phyloP scores from a whole-genome alignment of 192 early-diverging fungal species.

The Coemansia sp. region DNA sequence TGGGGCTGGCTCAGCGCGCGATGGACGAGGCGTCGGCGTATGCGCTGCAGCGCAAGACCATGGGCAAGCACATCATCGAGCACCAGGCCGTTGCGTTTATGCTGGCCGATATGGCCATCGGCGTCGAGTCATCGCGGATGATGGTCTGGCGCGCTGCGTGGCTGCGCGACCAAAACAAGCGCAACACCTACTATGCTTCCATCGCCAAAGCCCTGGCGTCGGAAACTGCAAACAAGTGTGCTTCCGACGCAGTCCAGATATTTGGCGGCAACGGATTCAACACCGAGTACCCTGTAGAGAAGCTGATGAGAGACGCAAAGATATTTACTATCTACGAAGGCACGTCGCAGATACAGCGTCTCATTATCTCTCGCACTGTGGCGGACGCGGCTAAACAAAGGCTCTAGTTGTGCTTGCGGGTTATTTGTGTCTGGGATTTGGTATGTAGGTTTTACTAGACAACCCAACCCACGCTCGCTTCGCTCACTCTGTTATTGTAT shows the following conservation, averaged over 20 bases:
- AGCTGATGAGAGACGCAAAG: constrained; percentile 91
- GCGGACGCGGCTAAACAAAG: constrained; percentile 62
- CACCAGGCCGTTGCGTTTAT: constrained; percentile 94
- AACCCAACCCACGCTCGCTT: too few relatives aligned
- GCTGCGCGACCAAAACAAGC: constrained; percentile 82
- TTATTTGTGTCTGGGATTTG: too few relatives aligned
- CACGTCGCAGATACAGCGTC: constrained; percentile 92
- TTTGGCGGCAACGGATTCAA: constrained; percentile 92
- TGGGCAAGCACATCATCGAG: constrained; percentile 87
- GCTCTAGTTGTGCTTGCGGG: too few relatives aligned
- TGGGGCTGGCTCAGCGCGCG: constrained; percentile 88
- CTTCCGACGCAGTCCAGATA: constrained; percentile 92
- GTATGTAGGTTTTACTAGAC: too few relatives aligned
- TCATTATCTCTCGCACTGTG: constrained; percentile 84
- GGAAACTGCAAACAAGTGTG: constrained; percentile 79
- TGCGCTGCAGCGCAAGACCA: constrained; percentile 90
- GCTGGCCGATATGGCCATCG: constrained; percentile 97
- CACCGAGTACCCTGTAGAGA: constrained; percentile 93
- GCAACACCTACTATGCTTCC: constrained; percentile 93
- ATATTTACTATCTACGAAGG: constrained; percentile 98
- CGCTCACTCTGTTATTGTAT: too few relatives aligned
- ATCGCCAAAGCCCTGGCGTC: constrained; percentile 91
- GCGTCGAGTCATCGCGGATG: constrained; percentile 83
- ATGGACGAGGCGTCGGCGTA: constrained; percentile 93
- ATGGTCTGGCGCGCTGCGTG: constrained; percentile 86